Percentiles rank a stretch among this genome's conserved stretches.
phyloP scores from a whole-genome alignment of 1,284 basidiomycete species.

The Xerocomus minutiporus region DNA sequence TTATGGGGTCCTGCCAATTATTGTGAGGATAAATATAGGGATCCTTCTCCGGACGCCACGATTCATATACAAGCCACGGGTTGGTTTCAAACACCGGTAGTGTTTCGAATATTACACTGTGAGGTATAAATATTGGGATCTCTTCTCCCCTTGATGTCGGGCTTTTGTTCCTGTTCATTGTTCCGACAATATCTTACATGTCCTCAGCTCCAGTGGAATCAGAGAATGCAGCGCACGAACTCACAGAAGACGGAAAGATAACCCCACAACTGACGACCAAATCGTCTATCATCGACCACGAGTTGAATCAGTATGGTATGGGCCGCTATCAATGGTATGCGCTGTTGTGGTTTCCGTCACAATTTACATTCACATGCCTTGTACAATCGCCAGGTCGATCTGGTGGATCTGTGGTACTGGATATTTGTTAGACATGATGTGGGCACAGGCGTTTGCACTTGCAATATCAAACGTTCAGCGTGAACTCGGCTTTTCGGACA shows the following conservation, averaged over 20 bases:
- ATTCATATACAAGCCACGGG: neutral
- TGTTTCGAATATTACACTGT: neutral
- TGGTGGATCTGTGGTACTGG: conserved; percentile 17
- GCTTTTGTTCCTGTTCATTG: neutral
- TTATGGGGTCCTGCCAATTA: neutral
- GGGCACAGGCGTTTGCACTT: conserved; percentile 7
- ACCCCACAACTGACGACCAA: conserved; percentile 5
- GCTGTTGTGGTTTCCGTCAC: neutral
- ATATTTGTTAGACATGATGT: conserved; percentile 10
- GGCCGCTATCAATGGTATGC: conserved; percentile 17
- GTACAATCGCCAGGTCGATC: conserved; percentile 10
- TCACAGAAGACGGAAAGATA: neutral
- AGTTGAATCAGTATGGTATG: conserved; percentile 17
- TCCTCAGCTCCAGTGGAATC: neutral
- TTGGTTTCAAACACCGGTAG: neutral
- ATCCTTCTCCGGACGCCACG: neutral
- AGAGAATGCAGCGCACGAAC: neutral
- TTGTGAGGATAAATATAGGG: neutral
- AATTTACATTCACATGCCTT: neutral
- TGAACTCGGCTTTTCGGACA: conserved; percentile 18
- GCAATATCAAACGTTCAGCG: conserved; percentile 7
- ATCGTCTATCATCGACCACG: conserved; percentile 12
- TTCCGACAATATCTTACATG: neutral
- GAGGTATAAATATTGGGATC: neutral
- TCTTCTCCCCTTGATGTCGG: neutral